Percentiles rank a stretch among this genome's conserved stretches.
Evolutionary conservation across 2,329 filamentous ascomycete species (phyloP).

Genomic region (Paecilomyces sp.): DNA sequence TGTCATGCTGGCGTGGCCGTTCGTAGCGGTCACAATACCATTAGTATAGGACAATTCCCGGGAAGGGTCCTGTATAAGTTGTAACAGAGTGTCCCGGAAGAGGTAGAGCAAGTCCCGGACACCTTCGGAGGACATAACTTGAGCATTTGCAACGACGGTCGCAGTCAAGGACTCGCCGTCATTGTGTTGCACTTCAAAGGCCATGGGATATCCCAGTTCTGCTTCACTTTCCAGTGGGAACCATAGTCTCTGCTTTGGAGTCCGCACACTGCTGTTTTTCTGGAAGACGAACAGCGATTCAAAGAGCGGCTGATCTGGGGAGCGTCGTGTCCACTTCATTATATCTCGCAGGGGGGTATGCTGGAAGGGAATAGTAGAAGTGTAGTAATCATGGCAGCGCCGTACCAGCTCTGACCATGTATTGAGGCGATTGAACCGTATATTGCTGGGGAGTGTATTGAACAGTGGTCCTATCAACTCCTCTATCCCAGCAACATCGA

Average conservation of each 20-base stretch:
- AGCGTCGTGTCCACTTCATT: conserved; percentile 65
- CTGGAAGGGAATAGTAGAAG: conserved; percentile 62
- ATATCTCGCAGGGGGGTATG: conserved; percentile 73
- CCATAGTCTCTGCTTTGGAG: conserved; percentile 45
- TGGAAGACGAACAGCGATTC: conserved; percentile 81
- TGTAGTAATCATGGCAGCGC: conserved; percentile 64
- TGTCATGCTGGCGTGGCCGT: neutral
- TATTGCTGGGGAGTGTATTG: conserved; percentile 74
- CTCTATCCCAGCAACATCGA: conserved; percentile 59
- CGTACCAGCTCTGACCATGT: conserved; percentile 56
- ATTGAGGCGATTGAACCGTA: conserved; percentile 36
- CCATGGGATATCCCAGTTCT: conserved; percentile 64
- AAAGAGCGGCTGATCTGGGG: conserved; percentile 56
- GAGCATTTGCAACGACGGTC: conserved; percentile 53
- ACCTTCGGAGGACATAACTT: conserved; percentile 28
- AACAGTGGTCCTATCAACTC: conserved; percentile 73
- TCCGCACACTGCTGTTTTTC: conserved; percentile 30
- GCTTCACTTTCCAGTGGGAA: conserved; percentile 40
- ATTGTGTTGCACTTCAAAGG: conserved; percentile 62
- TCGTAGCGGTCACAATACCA: neutral
- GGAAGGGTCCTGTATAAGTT: conserved; percentile 26
- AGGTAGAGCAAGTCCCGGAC: conserved; percentile 34
- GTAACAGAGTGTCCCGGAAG: conserved; percentile 34
- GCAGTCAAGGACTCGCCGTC: conserved; percentile 44
- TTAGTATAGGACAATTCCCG: conserved; percentile 10